Conservation (phyloP, 306 rosid species). For the Cicer cuneatum region DNA sequence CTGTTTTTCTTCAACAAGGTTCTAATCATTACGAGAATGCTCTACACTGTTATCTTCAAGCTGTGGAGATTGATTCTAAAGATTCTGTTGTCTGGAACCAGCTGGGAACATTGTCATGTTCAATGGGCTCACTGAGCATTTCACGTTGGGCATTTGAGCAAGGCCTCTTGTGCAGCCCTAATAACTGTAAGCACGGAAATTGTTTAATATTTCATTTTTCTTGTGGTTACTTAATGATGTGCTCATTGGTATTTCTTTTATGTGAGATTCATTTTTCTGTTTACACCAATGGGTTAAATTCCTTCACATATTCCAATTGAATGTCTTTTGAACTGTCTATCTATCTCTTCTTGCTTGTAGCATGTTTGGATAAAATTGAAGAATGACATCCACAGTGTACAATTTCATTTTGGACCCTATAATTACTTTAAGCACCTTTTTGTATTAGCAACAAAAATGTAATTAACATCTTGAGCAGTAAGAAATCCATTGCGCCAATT, state of each 20-base stretch:
- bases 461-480: conserved; percentile 14
- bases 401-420: conserved; percentile 23
- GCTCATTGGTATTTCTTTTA: conserved; percentile 31
- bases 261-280: conserved; percentile 30
- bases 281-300: conserved; percentile 25
- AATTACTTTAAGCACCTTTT: conserved; percentile 26
- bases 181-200: conserved; percentile 75
- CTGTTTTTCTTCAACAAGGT: conserved; percentile 92
- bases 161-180: conserved; percentile 96
- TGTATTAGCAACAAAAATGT: conserved; percentile 24
- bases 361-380: conserved; percentile 28
- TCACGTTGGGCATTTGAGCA: conserved; percentile 99
- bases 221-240: conserved; percentile 14
- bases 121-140: conserved; percentile 82
- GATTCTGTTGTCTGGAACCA: conserved; percentile 98
- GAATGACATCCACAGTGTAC: conserved; percentile 19
- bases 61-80: conserved; percentile 91
- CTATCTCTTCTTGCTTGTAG: conserved; percentile 10
- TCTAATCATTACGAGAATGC: conserved; percentile 82
- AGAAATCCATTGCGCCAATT: conserved; percentile 23
- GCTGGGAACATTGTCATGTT: conserved; percentile 94
- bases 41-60: conserved; percentile 90
- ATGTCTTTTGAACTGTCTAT: conserved; percentile 29
- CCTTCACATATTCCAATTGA: conserved; percentile 39
- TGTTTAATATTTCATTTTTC: conserved; percentile 10